Evolutionary conservation across 139 green algal genomes (phyloP).

Genomic region (Chlorella ohadii): DNA sequence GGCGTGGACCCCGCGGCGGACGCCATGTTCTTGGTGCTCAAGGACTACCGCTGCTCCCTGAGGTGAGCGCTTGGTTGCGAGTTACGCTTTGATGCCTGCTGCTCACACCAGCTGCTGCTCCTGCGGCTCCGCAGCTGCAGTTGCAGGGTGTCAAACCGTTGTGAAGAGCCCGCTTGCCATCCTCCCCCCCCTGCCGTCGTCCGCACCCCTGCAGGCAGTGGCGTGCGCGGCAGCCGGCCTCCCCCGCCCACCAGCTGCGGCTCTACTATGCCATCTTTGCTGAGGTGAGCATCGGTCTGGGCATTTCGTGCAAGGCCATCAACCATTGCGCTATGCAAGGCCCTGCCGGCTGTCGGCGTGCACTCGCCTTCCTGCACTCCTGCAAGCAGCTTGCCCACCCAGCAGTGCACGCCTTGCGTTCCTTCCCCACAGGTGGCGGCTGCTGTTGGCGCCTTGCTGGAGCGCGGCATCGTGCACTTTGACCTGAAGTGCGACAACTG

Average conservation of each 20-base stretch:
- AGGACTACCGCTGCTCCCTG: conserved; percentile 72
- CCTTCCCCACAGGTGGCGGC: conserved; percentile 53
- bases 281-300: too few relatives aligned
- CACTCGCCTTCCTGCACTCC: too few relatives aligned
- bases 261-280: conserved; percentile 65
- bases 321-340: too few relatives aligned
- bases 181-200: too few relatives aligned
- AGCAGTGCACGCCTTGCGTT: too few relatives aligned
- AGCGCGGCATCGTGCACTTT: conserved; percentile 80
- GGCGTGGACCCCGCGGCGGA: conserved; percentile 62
- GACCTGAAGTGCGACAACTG: conserved; percentile 93
- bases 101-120: too few relatives aligned
- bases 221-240: conserved; percentile 44
- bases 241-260: conserved; percentile 3
- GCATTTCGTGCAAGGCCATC: too few relatives aligned
- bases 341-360: too few relatives aligned
- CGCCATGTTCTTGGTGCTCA: conserved; percentile 74
- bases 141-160: background rate
- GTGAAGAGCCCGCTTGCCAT: too few relatives aligned
- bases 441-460: conserved; percentile 52
- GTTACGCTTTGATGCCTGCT: too few relatives aligned
- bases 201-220: conserved; percentile 53
- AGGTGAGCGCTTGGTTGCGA: background rate
- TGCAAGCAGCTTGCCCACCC: too few relatives aligned
- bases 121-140: too few relatives aligned